A percentile compares a stretch with the other conserved stretches of the same genome.
Evolutionary conservation across 2,329 filamentous ascomycete genomes (phyloP).

Genomic region (Cladosporium sp.): DNA sequence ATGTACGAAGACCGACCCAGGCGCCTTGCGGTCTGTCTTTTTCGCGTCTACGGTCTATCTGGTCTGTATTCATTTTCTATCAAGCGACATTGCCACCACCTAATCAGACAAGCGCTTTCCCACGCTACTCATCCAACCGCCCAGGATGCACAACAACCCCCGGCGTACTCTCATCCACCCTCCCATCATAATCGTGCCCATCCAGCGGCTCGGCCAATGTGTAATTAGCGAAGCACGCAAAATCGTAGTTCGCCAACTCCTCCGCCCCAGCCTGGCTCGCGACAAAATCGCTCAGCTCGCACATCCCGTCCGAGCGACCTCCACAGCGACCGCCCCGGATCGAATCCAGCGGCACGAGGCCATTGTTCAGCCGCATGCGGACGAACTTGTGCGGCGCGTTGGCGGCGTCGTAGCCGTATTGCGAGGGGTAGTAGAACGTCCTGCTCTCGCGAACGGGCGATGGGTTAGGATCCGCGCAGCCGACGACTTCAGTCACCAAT

Average conservation of each 20-base stretch:
- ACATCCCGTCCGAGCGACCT: slow-evolving; percentile 41
- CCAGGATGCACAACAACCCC: slow-evolving; percentile 5
- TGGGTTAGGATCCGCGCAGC: slow-evolving; percentile 40
- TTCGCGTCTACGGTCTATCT: too few relatives aligned
- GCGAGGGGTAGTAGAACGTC: slow-evolving; percentile 37
- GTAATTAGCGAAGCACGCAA: slow-evolving; percentile 45
- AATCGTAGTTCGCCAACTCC: slow-evolving; percentile 41
- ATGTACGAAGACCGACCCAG: too few relatives aligned
- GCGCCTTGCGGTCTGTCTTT: too few relatives aligned
- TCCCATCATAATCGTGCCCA: slow-evolving; percentile 41
- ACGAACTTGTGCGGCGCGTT: slow-evolving; percentile 42
- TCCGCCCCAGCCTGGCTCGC: slow-evolving; percentile 35
- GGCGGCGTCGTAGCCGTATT: slow-evolving; percentile 42
- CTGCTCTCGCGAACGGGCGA: slow-evolving; percentile 33
- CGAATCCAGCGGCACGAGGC: slow-evolving; percentile 42
- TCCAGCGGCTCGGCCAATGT: slow-evolving; percentile 34
- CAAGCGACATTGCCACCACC: too few relatives aligned
- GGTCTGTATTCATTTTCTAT: too few relatives aligned
- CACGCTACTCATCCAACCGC: slow-evolving; percentile 1
- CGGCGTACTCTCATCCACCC: slow-evolving; percentile 18
- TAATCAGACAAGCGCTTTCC: too few relatives aligned
- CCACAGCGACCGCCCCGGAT: slow-evolving; percentile 43
- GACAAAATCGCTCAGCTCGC: slow-evolving; percentile 38
- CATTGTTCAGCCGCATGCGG: slow-evolving; percentile 46
- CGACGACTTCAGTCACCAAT: slow-evolving; percentile 51